Percentiles rank a stretch among this genome's conserved stretches.
Evolutionary conservation across 129 eudicot species (phyloP).

Genomic region (Helianthus annuus): HanXRQr2.0-SUNRISE NC_035435.2:28963984-28964483

Average conservation of each 20-base stretch:
- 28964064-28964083: too few relatives aligned
- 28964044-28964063: too few relatives aligned
- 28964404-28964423: too few relatives aligned
- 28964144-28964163: conserved; percentile 19
- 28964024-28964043: too few relatives aligned
- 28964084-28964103: not conserved
- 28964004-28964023: too few relatives aligned
- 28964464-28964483: too few relatives aligned
- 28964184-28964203: conserved; percentile 22
- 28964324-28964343: conserved; percentile 26
- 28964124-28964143: conserved; percentile 8
- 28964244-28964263: too few relatives aligned
- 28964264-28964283: not conserved
- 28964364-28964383: not conserved
- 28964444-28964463: not conserved
- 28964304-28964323: conserved; percentile 11
- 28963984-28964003: too few relatives aligned
- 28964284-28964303: not conserved
- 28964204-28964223: conserved; percentile 1
- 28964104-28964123: conserved; percentile 22
- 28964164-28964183: conserved; percentile 19
- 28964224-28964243: not conserved
- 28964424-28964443: not conserved
- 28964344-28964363: too few relatives aligned
- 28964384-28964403: too few relatives aligned